A percentile compares a stretch with the other conserved stretches of the same genome.
Evolutionary conservation across 2,329 filamentous ascomycete species (phyloP).

Genomic region (Sarocladium brachiariae): DNA sequence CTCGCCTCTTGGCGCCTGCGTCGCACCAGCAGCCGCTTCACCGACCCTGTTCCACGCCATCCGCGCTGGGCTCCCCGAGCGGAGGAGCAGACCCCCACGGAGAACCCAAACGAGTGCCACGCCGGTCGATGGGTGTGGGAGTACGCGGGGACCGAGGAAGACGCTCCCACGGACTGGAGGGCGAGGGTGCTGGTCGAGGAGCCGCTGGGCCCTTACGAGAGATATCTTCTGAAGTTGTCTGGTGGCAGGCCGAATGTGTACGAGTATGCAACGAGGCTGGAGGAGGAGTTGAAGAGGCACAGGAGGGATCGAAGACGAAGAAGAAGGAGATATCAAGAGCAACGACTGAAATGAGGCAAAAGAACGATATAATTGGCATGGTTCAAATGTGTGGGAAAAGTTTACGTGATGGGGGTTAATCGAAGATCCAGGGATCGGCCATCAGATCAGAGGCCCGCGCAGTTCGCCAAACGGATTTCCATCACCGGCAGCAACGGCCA

Average conservation of each 20-base stretch:
- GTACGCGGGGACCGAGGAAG: conserved; percentile 37
- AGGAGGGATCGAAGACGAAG: conserved; percentile 4
- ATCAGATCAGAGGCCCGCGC: too few species aligned
- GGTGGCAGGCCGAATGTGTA: conserved; percentile 37
- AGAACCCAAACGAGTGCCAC: conserved; percentile 18
- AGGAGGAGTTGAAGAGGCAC: conserved; percentile 10
- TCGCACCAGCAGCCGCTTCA: conserved; percentile 24
- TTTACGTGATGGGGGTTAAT: too few species aligned
- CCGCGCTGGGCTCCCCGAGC: conserved; percentile 24
- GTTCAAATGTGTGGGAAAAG: too few species aligned
- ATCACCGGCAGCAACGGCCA: too few species aligned
- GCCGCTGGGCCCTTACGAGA: conserved; percentile 12
- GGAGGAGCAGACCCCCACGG: conserved; percentile 17
- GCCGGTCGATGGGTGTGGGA: conserved; percentile 46
- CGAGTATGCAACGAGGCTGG: conserved; percentile 30
- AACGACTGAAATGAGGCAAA: not conserved
- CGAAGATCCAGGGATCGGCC: too few species aligned
- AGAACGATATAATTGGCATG: too few species aligned
- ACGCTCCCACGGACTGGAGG: conserved; percentile 32
- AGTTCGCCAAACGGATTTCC: too few species aligned
- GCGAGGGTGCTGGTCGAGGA: conserved; percentile 44
- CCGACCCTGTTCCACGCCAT: conserved; percentile 28
- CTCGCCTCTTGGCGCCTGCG: conserved; percentile 38
- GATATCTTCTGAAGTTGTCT: conserved; percentile 18
- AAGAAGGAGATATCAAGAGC: not conserved